Base-by-base conservation (phyloP, 768 basidiomycete genomes). In the Macrolepiota albuminosa region DNA sequence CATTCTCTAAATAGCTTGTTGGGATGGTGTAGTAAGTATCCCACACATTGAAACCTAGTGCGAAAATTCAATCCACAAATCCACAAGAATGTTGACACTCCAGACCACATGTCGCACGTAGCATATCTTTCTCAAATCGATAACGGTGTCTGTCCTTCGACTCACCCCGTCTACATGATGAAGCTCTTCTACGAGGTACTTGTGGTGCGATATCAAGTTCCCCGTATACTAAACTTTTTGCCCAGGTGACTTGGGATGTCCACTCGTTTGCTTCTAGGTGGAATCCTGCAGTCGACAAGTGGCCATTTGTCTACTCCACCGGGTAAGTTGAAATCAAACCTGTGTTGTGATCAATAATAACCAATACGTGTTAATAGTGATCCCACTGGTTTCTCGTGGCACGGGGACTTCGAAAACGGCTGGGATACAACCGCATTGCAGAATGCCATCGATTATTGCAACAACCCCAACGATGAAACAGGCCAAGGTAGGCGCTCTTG, bases 371-470 rank as follows among this genome's bases (percentile, higher is more conserved):
- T 21, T 29, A 10, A 43, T 60, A 83, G 82, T 8, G 83, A 85
- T 61, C 74, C 81, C 0, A 83, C 81, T 16, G 81, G 81, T 16
- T 80, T 75, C 66, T 80, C 78, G 9, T 75, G 76, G 69, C 78
- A 78, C 61, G 78, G 71, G 0, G 79, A 81, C 66, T 81, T 78
- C 68, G 76, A 74, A 64, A 79, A 79, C 56, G 81, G 83, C 2
- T 84, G 83, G 83, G 78, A 81, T 54, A 70, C 68, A 16, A 75
- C 69, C 11, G 71, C 77, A 8, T 74, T 84, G 7, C 76, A 76
- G 62, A 73, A 72, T 45, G 81, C 81, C 21, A 75, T 84, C 50
- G 76, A 81, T 68, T 58, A 71, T 24, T 79, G 78, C 66, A 72
- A 78, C 63, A 75, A 78, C 53, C 71, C 73, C 5, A 73, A 71